These are phyloP conservation scores for Euphorbia celastroides DNA, from an alignment of 441 rosid species.

Conservation along the genomic window DNA sequence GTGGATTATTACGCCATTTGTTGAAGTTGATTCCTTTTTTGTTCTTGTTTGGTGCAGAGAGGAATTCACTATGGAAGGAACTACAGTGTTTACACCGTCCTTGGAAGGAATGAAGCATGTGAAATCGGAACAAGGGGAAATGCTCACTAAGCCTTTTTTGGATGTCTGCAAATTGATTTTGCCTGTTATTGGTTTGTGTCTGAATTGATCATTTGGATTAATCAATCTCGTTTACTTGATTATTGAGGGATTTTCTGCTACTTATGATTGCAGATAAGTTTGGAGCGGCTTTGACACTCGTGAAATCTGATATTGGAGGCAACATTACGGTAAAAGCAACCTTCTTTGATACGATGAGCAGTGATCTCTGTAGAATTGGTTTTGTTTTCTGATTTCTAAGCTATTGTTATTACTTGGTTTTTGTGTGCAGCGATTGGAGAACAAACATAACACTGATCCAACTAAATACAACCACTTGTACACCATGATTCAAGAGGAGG, in stretches of 20 bases:
- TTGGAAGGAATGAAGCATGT: conserved; percentile 83
- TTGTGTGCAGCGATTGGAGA: conserved; percentile 66
- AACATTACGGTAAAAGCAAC: conserved; percentile 55
- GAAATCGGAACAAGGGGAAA: conserved; percentile 60
- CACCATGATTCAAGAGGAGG: conserved; percentile 71
- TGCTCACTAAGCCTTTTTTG: conserved; percentile 80
- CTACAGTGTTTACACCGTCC: conserved; percentile 79
- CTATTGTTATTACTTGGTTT: not conserved
- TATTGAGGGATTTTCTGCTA: not conserved
- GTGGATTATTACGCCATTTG: not conserved
- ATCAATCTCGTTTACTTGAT: not conserved
- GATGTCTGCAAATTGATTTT: conserved; percentile 85
- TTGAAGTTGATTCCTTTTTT: not conserved
- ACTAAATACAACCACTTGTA: conserved; percentile 52
- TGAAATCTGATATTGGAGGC: conserved; percentile 84
- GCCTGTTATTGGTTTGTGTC: conserved; percentile 72
- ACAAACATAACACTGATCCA: conserved; percentile 57
- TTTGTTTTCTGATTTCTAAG: no score
- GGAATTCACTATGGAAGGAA: conserved; percentile 56
- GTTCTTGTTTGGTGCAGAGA: not conserved
- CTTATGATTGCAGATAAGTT: conserved; percentile 58
- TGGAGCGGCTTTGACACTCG: conserved; percentile 85
- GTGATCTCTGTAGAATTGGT: not conserved
- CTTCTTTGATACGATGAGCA: not conserved
- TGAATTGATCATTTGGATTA: not conserved